Conservation (phyloP, 2,329 filamentous ascomycete species). For the Coniella lustricola region DNA sequence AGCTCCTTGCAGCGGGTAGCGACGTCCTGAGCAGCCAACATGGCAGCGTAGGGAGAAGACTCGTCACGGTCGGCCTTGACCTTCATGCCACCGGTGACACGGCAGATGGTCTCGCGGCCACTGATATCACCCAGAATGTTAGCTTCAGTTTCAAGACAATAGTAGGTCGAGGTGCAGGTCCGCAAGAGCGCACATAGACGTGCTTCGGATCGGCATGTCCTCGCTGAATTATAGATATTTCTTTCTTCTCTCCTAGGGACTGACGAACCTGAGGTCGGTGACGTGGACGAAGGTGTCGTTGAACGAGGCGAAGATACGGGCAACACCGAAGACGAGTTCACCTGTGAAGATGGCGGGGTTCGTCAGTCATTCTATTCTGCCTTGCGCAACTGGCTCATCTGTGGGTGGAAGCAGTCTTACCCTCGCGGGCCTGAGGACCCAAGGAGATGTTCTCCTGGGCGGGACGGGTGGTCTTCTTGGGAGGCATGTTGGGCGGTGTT, state of each 20-base stretch:
- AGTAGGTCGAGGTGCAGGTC: background rate
- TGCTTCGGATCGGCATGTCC: background rate
- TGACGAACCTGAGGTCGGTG: conserved; percentile 88
- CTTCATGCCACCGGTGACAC: conserved; percentile 99
- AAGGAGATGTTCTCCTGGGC: conserved; percentile 97
- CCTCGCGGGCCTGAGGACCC: conserved; percentile 93
- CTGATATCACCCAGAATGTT: conserved; percentile 67
- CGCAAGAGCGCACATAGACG: background rate
- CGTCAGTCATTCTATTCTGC: conserved; percentile 13
- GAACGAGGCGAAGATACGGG: conserved; percentile 95
- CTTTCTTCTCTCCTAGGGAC: conserved; percentile 19
- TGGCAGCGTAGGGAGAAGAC: conserved; percentile 98
- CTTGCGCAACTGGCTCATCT: background rate
- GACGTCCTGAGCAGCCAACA: conserved; percentile 99
- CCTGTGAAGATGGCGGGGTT: conserved; percentile 41
- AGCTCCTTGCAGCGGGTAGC: conserved; percentile 74
- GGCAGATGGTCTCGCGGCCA: conserved; percentile 99
- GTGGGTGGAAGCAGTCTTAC: conserved; percentile 41
- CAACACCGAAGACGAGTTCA: conserved; percentile 96
- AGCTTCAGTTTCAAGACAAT: conserved; percentile 37
- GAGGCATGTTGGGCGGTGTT: conserved; percentile 65
- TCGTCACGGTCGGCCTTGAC: conserved; percentile 99
- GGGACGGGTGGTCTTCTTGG: conserved; percentile 72
- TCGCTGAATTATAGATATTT: conserved; percentile 9
- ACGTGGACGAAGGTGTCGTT: conserved; percentile 96